Evolutionary conservation across 495 filamentous ascomycete species (phyloP), one percentile per base, ranked within the genome.

Genomic region (Neurospora sp.): DNA sequence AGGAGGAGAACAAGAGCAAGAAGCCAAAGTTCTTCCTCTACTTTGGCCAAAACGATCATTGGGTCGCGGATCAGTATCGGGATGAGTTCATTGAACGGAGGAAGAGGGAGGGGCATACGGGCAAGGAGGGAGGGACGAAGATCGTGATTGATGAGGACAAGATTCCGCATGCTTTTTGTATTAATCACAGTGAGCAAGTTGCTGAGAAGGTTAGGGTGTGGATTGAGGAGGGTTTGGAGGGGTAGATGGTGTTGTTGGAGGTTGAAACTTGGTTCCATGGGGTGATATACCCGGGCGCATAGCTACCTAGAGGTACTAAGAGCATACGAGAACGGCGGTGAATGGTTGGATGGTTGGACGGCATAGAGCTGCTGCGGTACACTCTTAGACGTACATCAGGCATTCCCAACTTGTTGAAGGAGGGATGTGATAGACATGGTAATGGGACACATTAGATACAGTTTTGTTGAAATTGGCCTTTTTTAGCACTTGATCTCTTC

Each of bases 81-180:
- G 92, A 97, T 77, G 88, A 87, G 69, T 88, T 97, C 71, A 91
- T 97, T 74, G 84, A 81, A 35, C 65, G 85, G 4, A 78, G 90
- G 70, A 79, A 75, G 70, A 75, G 75, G 70, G 77, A 80, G 71
- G 74, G 76, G 39, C 77, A 70, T 31, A 42, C 40, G 31, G 75
- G 73, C n/a, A 79, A 83, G 41, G 78, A 78, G 35, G 68, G 72
- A 40, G n/a, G 90, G 72, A 89, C 91, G 14, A 83, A 76, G 72
- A 91, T 96, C 86, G 76, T 92, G 71, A 85, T 97, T 76, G 93
- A 93, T 79, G 87, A 93, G 74, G 85, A 88, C 35, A 87, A 87
- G 0, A 82, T 94, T 73, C 91, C 91, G 42, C 94, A 97, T 86
- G 91, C 86, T 0, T 97, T 97, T 82, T 94, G 91, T 79, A 87